Conservation (phyloP, 768 basidiomycete genomes). For the Hygrocybe punicea region DNA sequence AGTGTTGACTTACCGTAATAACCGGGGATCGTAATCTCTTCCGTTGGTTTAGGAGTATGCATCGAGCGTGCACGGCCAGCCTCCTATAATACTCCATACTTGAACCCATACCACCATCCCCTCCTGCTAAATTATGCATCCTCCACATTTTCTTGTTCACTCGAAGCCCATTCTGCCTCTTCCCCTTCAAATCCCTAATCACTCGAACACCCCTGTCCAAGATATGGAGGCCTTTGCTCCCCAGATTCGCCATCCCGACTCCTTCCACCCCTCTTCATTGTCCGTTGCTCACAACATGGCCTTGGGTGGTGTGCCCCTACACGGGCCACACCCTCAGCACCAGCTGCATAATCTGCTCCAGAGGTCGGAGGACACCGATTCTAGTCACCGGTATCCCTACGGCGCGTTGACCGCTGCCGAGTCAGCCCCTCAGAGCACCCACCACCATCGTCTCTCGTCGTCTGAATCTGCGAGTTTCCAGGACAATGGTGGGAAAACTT, state of each 20-base stretch:
- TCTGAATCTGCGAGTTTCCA: not conserved
- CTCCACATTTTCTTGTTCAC: not conserved
- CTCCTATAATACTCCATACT: not conserved
- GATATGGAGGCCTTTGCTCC: not conserved
- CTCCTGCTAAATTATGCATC: not conserved
- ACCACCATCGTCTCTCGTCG: not conserved
- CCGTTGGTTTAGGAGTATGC: not conserved
- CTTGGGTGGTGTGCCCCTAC: too few species aligned
- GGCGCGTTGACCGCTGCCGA: not conserved
- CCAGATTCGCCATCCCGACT: not conserved
- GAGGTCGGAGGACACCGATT: not conserved
- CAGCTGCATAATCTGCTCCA: not conserved
- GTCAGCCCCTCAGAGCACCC: slow-evolving; percentile 4
- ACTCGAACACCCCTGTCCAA: not conserved
- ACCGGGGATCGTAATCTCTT: not conserved
- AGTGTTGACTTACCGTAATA: not conserved
- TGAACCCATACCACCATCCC: not conserved
- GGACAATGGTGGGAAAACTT: not conserved
- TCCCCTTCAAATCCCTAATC: not conserved
- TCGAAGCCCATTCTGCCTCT: slow-evolving; percentile 1
- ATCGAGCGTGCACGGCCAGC: too few species aligned
- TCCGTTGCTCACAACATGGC: not conserved
- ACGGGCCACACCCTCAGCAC: not conserved
- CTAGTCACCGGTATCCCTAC: not conserved
- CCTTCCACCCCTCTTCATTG: not conserved